Conservation (phyloP, 2,329 filamentous ascomycete species). For the Aspergillus fumigatiaffinis region DNA sequence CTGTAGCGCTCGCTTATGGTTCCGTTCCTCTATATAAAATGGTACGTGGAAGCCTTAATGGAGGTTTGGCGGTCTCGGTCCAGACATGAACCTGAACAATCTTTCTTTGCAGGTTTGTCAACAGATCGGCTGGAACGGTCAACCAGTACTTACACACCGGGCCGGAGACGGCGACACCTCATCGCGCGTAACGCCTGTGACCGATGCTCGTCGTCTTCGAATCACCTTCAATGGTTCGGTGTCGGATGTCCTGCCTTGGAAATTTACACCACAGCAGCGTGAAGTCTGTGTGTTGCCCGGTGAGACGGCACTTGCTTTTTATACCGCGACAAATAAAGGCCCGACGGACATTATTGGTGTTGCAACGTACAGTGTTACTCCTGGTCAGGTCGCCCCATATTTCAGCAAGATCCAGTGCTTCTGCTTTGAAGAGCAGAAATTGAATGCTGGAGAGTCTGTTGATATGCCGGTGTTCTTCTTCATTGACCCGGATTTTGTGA, state of each 20-base stretch:
- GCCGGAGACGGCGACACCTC: constrained; percentile 67
- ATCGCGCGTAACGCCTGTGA: constrained; percentile 74
- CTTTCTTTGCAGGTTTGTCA: constrained; percentile 42
- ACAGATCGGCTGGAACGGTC: constrained; percentile 74
- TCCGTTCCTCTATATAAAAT: constrained; percentile 67
- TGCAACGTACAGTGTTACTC: constrained; percentile 95
- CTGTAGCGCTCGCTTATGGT: constrained; percentile 61
- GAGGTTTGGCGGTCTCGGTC: neutral
- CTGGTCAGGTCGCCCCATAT: constrained; percentile 91
- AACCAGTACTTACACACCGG: constrained; percentile 77
- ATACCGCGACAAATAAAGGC: constrained; percentile 90
- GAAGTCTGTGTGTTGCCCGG: constrained; percentile 93
- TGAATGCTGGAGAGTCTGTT: constrained; percentile 93
- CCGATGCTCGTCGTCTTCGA: constrained; percentile 75
- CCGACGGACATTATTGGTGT: constrained; percentile 95
- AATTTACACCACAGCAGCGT: constrained; percentile 92
- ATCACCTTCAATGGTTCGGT: constrained; percentile 96
- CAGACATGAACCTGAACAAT: constrained; percentile 1
- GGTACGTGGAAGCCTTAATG: constrained; percentile 35
- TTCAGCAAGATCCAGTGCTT: constrained; percentile 99
- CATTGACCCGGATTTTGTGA: constrained; percentile 90
- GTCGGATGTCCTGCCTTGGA: constrained; percentile 94
- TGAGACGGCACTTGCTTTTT: constrained; percentile 95
- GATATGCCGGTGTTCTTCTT: constrained; percentile 99
- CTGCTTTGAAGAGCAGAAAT: constrained; percentile 93